These are phyloP conservation scores for Serpula lacrymans DNA, from an alignment of 768 basidiomycete genomes.

Conservation along the genomic window DNA sequence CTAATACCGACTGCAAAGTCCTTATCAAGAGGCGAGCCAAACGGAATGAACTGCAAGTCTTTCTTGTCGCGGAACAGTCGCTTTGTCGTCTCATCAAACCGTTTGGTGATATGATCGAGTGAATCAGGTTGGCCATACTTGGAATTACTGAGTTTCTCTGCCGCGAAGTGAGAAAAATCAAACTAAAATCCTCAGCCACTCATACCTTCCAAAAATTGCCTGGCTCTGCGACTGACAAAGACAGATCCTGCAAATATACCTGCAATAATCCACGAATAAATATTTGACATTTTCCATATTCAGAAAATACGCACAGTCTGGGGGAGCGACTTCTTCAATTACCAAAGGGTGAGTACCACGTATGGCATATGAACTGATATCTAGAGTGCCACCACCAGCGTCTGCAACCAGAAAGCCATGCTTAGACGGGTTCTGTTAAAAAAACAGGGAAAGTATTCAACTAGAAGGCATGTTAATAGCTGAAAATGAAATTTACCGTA, in stretches of 20 bases:
- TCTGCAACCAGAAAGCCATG: conserved; percentile 79
- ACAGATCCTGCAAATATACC: conserved; percentile 82
- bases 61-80: conserved; percentile 68
- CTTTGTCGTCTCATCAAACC: conserved; percentile 83
- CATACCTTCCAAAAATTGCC: conserved; percentile 68
- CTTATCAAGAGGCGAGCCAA: conserved; percentile 78
- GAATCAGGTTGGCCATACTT: conserved; percentile 70
- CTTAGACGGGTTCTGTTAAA: conserved; percentile 59
- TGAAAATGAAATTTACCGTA: conserved; percentile 42
- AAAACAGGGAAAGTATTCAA: conserved; percentile 8
- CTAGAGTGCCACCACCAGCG: conserved; percentile 78
- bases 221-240: conserved; percentile 73
- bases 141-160: conserved; percentile 71
- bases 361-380: conserved; percentile 79
- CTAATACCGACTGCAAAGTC: conserved; percentile 68
- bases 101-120: conserved; percentile 74
- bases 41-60: conserved; percentile 68
- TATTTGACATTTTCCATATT: conserved; percentile 2
- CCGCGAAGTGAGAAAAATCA: conserved; percentile 2
- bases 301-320: conserved; percentile 56
- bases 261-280: conserved; percentile 21
- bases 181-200: too few species aligned
- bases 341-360: conserved; percentile 65
- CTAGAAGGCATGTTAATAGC: conserved; percentile 1
- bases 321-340: conserved; percentile 81